A percentile compares a stretch with the other conserved stretches of the same genome.
phyloP scores from a whole-genome alignment of 2,329 filamentous ascomycete species.

The Beauveria australis region DNA sequence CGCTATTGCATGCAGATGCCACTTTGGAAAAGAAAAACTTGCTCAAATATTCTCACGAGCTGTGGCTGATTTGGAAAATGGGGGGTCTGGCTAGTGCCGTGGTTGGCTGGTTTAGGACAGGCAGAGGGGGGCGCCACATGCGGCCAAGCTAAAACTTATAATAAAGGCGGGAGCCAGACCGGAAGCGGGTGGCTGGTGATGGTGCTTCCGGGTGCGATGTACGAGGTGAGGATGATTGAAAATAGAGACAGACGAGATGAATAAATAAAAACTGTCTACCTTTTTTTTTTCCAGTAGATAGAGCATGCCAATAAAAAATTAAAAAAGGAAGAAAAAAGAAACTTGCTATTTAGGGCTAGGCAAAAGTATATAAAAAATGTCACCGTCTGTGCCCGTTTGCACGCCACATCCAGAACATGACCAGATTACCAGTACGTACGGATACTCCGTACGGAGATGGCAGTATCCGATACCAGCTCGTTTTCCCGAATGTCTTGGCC shows the following conservation, averaged over 20 bases:
- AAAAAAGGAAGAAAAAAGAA: not conserved
- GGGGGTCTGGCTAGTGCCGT: not conserved
- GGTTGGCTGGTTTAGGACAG: not conserved
- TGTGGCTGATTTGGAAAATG: not conserved
- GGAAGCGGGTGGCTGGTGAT: not conserved
- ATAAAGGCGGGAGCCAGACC: not conserved
- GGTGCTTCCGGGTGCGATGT: too few relatives aligned
- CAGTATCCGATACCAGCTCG: not conserved
- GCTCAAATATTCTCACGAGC: slow-evolving; percentile 31
- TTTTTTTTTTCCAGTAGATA: too few relatives aligned
- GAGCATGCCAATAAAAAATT: not conserved
- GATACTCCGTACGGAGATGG: too few relatives aligned
- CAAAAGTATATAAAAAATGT: too few relatives aligned
- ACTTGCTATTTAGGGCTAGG: not conserved
- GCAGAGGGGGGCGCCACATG: not conserved
- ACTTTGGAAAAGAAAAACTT: slow-evolving; percentile 23
- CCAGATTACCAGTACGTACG: not conserved
- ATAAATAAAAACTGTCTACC: too few relatives aligned
- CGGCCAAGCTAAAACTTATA: not conserved
- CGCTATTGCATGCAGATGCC: slow-evolving; percentile 11
- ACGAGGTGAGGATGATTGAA: too few relatives aligned
- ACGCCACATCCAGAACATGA: not conserved
- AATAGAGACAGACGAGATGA: too few relatives aligned
- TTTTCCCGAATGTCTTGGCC: not conserved
- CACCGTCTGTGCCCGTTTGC: not conserved